Percentiles rank a stretch among this genome's conserved stretches.
Conservation (phyloP, 768 basidiomycete species). For the Pluteus cervinus region DNA sequence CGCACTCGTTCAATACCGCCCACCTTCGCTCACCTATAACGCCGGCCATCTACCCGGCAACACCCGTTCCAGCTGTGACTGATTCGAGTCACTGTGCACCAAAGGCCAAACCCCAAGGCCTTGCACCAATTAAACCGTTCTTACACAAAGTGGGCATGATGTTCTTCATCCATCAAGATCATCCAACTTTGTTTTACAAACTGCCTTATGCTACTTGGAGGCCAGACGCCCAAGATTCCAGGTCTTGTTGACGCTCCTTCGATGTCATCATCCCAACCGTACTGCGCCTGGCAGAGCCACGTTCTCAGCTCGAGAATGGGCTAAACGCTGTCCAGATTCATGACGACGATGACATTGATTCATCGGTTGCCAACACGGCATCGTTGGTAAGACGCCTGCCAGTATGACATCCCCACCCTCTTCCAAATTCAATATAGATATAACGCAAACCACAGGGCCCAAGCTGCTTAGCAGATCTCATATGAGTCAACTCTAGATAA, state of each 20-base stretch:
- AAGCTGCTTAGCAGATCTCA: no score
- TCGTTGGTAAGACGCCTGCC: no score
- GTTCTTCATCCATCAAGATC: slow-evolving; percentile 82
- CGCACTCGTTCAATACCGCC: slow-evolving; percentile 46
- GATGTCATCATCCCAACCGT: no score
- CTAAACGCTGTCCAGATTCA: no score
- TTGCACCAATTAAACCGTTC: slow-evolving; percentile 67
- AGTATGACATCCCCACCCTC: no score
- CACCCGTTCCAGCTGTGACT: slow-evolving; percentile 14
- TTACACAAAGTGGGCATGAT: no score
- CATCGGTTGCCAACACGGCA: slow-evolving; percentile 9
- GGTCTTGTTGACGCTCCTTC: slow-evolving; percentile 52
- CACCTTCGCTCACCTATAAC: slow-evolving; percentile 25
- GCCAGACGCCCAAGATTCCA: slow-evolving; percentile 62
- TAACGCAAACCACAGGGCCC: no score
- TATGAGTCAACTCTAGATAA: no score
- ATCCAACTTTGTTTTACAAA: slow-evolving; percentile 76
- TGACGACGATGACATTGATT: slow-evolving; percentile 15
- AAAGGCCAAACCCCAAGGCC: slow-evolving; percentile 19
- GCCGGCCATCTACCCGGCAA: no score
- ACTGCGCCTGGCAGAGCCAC: no score
- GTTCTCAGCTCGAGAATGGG: no score
- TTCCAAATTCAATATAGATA: no score
- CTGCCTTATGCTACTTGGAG: slow-evolving; percentile 82
- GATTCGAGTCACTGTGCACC: slow-evolving; percentile 5